Evolutionary conservation across 1,139 yeast species (phyloP), one percentile per base, ranked within the genome.

Genomic region (Pichia sp.): DNA sequence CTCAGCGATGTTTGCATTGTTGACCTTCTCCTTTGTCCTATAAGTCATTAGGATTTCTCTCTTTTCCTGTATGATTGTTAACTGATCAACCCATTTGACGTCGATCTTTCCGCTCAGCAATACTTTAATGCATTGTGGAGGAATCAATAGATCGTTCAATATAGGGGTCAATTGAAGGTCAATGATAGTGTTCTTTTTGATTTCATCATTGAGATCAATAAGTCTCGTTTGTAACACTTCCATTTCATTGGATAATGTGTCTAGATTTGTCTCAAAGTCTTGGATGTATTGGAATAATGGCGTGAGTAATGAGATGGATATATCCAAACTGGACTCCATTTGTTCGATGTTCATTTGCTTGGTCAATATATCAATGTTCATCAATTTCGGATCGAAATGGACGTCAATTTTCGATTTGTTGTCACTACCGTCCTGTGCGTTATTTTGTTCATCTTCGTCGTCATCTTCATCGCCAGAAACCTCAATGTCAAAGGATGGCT

Each of bases 91-190:
- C 91, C 91, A 85, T 18, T 63, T 51, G 2, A 65, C 62, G 53
- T 72, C 68, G 5, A 85, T 67, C 9, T 74, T 73, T 18, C 75
- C 83, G 33, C 67, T 66, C 4, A 74, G 53, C 1, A 85, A 67
- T 2, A 80, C 73, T 44, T 70, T 67, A 4, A 81, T 75, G 2
- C 81, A 68, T 4, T 76, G 77, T 0, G 96, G 95, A 0, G 96
- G 87, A 4, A 90, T 77, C 54, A 86, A 72, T 22, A 86, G 68
- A 54, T 87, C 93, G 34, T 85, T 74, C 1, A 90, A 82, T 14
- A 87, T 69, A 0, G 96, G 95, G 14, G 83, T 77, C 50, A 90
- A 73, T 46, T 75, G 75, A 24, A 72, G 74, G 32, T 84, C 83
- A 4, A 83, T 69, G 32, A 68, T 63, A 18, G 79, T 75, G 53